Evolutionary conservation across 768 basidiomycete genomes (phyloP), one percentile per base, ranked within the genome.

Genomic region (Jaapia argillacea): DNA sequence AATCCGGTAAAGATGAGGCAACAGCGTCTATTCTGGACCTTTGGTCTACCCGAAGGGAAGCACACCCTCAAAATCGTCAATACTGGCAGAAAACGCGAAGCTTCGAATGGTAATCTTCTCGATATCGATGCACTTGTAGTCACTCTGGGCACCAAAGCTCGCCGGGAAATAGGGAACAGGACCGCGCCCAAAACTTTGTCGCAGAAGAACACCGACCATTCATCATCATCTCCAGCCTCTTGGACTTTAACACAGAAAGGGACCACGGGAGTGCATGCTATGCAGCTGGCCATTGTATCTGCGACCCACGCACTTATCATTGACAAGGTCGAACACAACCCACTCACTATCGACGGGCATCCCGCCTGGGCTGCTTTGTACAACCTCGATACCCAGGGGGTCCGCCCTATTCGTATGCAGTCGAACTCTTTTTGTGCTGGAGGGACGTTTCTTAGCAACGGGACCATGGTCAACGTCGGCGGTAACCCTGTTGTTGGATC

Each of bases 371-470:
- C 70, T 0, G 80, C 80, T 5, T 58, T 90, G 16, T 88, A 81
- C 58, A 76, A 86, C 56, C 64, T 90, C 36, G 54, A 72, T 23
- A 79, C 78, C 7, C 74, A 84, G 52, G 67, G 68, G 4, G 63
- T 83, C 48, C 74, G 60, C 35, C 78, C 83, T 45, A 66, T 90
- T 23, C 53, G 65, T 28, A 70, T 88, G 59, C 65, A 75, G 51
- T 86, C 86, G 4, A 88, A 90, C 55, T 88, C 87, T 20, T 90
- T 90, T 63, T 90, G 87, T 55, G 87, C 87, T 6, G 83, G 87
- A 24, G 87, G 87, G 7, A 70, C 77, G 3, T 88, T 87, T 56
- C 62, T 89, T 5, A 58, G 78, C 20, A 86, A 90, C 46, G 87
- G 87, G 3, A 83, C 84, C 1, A 56, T 89, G 25, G 63, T 89